These are phyloP conservation scores for Odonthalia washingtoniensis DNA, from an alignment of 31 red algal genomes.

Conservation along the genomic window DNA sequence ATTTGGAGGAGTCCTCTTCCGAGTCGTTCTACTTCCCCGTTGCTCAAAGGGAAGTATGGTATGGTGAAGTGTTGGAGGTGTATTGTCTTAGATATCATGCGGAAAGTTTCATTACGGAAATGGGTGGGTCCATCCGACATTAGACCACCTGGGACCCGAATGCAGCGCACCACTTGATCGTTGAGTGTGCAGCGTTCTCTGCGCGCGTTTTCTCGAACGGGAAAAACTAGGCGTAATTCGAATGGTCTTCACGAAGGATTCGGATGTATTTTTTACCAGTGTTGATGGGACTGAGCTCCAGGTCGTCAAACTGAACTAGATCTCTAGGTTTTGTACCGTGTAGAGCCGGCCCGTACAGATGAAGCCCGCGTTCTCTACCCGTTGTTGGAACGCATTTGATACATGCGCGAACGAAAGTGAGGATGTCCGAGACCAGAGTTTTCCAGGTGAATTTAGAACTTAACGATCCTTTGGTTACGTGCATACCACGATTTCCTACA, in stretches of 20 bases:
- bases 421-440: neutral
- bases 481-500: neutral
- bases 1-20: slow-evolving; percentile 2
- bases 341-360: too few species aligned
- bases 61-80: slow-evolving; percentile 10
- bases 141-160: neutral
- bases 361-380: neutral
- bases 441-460: neutral
- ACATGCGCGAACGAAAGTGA: neutral
- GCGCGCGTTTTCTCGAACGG: neutral
- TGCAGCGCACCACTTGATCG: slow-evolving; percentile 4
- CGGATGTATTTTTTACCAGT: neutral
- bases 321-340: too few species aligned
- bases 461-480: neutral
- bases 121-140: slow-evolving; percentile 28
- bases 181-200: neutral
- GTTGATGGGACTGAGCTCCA: neutral
- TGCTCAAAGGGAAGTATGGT: slow-evolving; percentile 19
- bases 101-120: slow-evolving; percentile 34
- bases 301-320: too few species aligned
- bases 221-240: slow-evolving; percentile 10
- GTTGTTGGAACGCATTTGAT: neutral
- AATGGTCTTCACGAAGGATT: slow-evolving; percentile 28
- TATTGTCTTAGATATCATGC: neutral
- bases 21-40: slow-evolving; percentile 15